These are phyloP conservation scores for Fusarium mangiferae DNA, from an alignment of 2,329 filamentous ascomycete genomes.

Conservation along the genomic window DNA sequence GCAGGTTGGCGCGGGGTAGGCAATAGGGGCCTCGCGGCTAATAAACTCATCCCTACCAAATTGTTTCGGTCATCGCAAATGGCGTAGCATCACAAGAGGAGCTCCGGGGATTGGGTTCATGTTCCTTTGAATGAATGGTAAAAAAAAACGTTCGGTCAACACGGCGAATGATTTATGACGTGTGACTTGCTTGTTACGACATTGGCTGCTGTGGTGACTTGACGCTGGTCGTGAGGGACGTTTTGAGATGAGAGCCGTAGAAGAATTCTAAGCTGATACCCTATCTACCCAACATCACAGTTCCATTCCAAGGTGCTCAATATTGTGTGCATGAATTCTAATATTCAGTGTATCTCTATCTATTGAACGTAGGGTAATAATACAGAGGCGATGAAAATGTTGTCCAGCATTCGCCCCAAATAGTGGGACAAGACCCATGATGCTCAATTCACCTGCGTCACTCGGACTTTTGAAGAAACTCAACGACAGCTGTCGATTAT, in stretches of 20 bases:
- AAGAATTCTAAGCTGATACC: constrained; percentile 23
- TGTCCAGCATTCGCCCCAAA: constrained; percentile 8
- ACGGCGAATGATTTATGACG: constrained; percentile 35
- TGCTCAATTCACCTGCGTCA: constrained; percentile 41
- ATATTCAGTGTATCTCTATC: constrained; percentile 9
- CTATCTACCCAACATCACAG: not conserved
- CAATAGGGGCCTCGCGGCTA: constrained; percentile 47
- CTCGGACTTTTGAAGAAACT: constrained; percentile 66
- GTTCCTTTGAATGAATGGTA: constrained; percentile 52
- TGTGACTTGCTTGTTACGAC: constrained; percentile 15
- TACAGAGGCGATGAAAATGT: constrained; percentile 5
- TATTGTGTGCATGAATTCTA: not conserved
- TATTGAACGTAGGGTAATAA: constrained; percentile 9
- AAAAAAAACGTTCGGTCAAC: constrained; percentile 48
- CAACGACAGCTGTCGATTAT: constrained; percentile 64
- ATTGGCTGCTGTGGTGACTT: constrained; percentile 29
- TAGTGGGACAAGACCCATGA: constrained; percentile 15
- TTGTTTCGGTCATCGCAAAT: constrained; percentile 57
- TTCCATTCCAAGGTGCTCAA: not conserved
- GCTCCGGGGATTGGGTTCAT: constrained; percentile 54
- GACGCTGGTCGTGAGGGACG: constrained; percentile 15
- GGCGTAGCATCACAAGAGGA: constrained; percentile 57
- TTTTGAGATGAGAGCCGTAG: constrained; percentile 29
- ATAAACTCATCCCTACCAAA: constrained; percentile 51
- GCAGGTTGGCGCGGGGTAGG: constrained; percentile 46